These are phyloP conservation scores for Fragaria nilgerrensis DNA, from an alignment of 306 rosid genomes.

Conservation along the genomic window DNA sequence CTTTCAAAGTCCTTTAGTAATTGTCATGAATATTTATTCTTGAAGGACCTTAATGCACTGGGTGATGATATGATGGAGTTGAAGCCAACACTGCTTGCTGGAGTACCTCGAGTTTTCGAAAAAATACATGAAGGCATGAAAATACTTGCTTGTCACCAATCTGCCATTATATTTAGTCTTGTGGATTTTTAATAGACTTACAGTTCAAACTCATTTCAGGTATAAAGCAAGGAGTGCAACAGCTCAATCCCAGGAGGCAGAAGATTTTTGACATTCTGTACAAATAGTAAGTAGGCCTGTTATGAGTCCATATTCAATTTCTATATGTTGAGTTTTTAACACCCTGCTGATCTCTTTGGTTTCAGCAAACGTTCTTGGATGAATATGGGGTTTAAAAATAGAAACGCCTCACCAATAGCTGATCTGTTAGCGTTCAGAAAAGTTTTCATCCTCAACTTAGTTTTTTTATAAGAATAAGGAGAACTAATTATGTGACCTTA, in stretches of 20 bases:
- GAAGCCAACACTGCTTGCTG: slow-evolving; percentile 82
- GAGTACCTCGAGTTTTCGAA: slow-evolving; percentile 84
- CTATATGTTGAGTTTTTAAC: neutral
- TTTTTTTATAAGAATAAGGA: too few relatives aligned
- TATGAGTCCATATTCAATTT: neutral
- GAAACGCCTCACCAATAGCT: slow-evolving; percentile 68
- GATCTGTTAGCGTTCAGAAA: slow-evolving; percentile 83
- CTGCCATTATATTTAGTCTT: neutral
- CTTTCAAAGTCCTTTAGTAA: neutral
- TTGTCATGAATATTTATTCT: slow-evolving; percentile 6
- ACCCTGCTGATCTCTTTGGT: neutral
- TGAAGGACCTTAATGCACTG: slow-evolving; percentile 69
- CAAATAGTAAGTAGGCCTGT: slow-evolving; percentile 45
- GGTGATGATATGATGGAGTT: slow-evolving; percentile 70
- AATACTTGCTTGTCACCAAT: slow-evolving; percentile 6
- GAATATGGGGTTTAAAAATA: slow-evolving; percentile 74
- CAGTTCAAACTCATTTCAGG: slow-evolving; percentile 39
- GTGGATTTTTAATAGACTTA: neutral
- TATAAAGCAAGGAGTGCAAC: slow-evolving; percentile 66
- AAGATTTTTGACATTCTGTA: slow-evolving; percentile 63
- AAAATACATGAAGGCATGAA: slow-evolving; percentile 65
- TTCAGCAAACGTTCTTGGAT: slow-evolving; percentile 79
- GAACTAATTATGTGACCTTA: neutral
- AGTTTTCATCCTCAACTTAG: slow-evolving; percentile 36
- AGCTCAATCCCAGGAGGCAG: slow-evolving; percentile 67